Evolutionary conservation across 2,329 filamentous ascomycete genomes (phyloP).

Genomic region (Colletotrichum sojae): DNA sequence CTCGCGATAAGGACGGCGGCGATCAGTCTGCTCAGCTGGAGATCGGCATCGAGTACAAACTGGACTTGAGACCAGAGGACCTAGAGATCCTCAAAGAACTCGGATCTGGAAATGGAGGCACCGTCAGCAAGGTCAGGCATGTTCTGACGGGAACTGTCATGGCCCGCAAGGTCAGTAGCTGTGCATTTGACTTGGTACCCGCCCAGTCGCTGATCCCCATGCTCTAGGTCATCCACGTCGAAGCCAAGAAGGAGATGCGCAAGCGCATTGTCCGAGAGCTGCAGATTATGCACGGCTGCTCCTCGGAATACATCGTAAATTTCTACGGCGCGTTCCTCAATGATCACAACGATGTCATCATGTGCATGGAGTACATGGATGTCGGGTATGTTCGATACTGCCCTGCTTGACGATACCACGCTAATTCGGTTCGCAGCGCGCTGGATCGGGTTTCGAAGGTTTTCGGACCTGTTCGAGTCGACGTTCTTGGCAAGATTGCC

Average conservation of each 20-base stretch:
- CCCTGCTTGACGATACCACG: neutral
- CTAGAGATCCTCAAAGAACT: slow-evolving; percentile 94
- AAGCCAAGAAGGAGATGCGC: slow-evolving; percentile 96
- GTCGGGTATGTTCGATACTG: slow-evolving; percentile 79
- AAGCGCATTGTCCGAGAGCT: slow-evolving; percentile 97
- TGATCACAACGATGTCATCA: slow-evolving; percentile 96
- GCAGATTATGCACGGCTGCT: slow-evolving; percentile 98
- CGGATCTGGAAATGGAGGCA: slow-evolving; percentile 95
- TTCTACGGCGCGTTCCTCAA: slow-evolving; percentile 99
- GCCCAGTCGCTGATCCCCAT: neutral
- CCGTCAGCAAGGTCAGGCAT: slow-evolving; percentile 98
- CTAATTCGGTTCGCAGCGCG: slow-evolving; percentile 69
- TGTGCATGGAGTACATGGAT: slow-evolving; percentile 99
- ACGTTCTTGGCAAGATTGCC: slow-evolving; percentile 97
- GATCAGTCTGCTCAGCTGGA: slow-evolving; percentile 80
- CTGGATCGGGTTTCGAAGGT: slow-evolving; percentile 94
- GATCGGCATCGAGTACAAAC: slow-evolving; percentile 96
- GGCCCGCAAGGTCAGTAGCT: slow-evolving; percentile 86
- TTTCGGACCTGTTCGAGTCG: slow-evolving; percentile 94
- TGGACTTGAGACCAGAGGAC: slow-evolving; percentile 93
- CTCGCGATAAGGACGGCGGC: slow-evolving; percentile 71
- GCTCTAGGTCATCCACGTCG: slow-evolving; percentile 93
- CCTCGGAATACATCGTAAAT: slow-evolving; percentile 95
- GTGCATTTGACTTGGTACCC: slow-evolving; percentile 6
- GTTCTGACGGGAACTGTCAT: slow-evolving; percentile 95